These are phyloP conservation scores for Naganishia kalamii DNA, from an alignment of 768 basidiomycete species.

Conservation along the genomic window DNA sequence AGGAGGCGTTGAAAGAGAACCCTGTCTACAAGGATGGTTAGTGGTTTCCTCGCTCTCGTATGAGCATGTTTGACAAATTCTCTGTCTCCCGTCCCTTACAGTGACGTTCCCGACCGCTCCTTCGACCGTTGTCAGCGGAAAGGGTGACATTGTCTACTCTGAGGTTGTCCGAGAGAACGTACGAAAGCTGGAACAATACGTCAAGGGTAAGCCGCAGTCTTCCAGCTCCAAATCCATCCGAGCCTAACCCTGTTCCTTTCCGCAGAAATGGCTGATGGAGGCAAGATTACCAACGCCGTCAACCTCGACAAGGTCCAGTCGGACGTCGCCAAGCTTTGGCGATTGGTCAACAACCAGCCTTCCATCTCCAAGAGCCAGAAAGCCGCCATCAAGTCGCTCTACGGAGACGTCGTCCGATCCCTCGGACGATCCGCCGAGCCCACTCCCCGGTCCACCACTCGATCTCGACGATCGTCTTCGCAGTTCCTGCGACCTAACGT, in stretches of 20 bases:
- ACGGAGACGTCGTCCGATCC: slow-evolving; percentile 92
- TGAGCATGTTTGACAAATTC: background rate
- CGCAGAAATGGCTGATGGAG: slow-evolving; percentile 95
- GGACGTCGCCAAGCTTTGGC: slow-evolving; percentile 94
- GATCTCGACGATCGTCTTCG: slow-evolving; percentile 83
- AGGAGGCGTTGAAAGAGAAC: slow-evolving; percentile 71
- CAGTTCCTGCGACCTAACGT: slow-evolving; percentile 89
- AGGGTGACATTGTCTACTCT: slow-evolving; percentile 89
- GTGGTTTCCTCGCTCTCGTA: slow-evolving; percentile 36
- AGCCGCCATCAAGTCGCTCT: slow-evolving; percentile 57
- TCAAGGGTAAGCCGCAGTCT: slow-evolving; percentile 37
- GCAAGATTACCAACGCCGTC: slow-evolving; percentile 71
- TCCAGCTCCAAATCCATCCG: background rate
- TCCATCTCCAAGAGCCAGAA: slow-evolving; percentile 97
- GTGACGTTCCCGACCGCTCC: slow-evolving; percentile 98
- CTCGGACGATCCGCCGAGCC: slow-evolving; percentile 68
- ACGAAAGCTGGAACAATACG: slow-evolving; percentile 94
- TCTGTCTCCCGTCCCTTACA: slow-evolving; percentile 1
- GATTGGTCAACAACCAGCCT: slow-evolving; percentile 90
- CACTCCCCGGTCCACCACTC: slow-evolving; percentile 52
- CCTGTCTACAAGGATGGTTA: slow-evolving; percentile 91
- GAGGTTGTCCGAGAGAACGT: slow-evolving; percentile 95
- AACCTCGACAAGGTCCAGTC: slow-evolving; percentile 98
- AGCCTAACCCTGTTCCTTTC: slow-evolving; percentile 3
- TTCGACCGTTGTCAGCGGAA: slow-evolving; percentile 82